A percentile compares a stretch with the other conserved stretches of the same genome.
Evolutionary conservation across 495 filamentous ascomycete species (phyloP).

Genomic region (Viridothelium virens): DNA sequence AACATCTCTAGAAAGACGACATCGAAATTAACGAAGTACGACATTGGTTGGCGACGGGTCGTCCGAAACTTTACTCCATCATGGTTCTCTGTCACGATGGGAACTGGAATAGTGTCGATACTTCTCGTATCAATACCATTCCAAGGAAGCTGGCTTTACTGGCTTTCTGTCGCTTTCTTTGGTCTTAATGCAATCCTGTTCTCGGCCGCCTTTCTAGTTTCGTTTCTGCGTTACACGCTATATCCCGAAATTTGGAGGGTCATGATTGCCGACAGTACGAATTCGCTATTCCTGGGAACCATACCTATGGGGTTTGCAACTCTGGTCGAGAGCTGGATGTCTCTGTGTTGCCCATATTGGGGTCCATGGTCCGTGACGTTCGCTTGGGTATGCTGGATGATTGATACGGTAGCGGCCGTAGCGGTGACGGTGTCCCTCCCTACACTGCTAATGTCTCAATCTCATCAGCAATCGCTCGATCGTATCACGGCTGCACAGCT

Average conservation of each 20-base stretch:
- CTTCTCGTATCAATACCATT: conserved; percentile 32
- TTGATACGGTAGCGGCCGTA: conserved; percentile 49
- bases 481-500: conserved; percentile 55
- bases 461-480: conserved; percentile 39
- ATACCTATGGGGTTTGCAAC: conserved; percentile 60
- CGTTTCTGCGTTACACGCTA: conserved; percentile 48
- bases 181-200: conserved; percentile 41
- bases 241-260: conserved; percentile 53
- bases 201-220: conserved; percentile 37
- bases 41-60: conserved; percentile 31
- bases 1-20: background rate
- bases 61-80: conserved; percentile 34
- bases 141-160: conserved; percentile 30
- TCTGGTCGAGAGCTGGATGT: conserved; percentile 49
- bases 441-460: conserved; percentile 41
- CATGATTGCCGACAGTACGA: conserved; percentile 51
- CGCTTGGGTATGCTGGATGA: conserved; percentile 50
- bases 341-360: conserved; percentile 51
- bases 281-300: conserved; percentile 55
- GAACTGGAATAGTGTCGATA: conserved; percentile 33
- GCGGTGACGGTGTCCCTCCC: conserved; percentile 46
- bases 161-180: conserved; percentile 33
- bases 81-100: conserved; percentile 37
- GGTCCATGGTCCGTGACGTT: conserved; percentile 40
- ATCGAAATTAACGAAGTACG: conserved; percentile 21